These are phyloP conservation scores for Desmodesmus armatus DNA, from an alignment of 139 green algal genomes.

Conservation along the genomic window DNA sequence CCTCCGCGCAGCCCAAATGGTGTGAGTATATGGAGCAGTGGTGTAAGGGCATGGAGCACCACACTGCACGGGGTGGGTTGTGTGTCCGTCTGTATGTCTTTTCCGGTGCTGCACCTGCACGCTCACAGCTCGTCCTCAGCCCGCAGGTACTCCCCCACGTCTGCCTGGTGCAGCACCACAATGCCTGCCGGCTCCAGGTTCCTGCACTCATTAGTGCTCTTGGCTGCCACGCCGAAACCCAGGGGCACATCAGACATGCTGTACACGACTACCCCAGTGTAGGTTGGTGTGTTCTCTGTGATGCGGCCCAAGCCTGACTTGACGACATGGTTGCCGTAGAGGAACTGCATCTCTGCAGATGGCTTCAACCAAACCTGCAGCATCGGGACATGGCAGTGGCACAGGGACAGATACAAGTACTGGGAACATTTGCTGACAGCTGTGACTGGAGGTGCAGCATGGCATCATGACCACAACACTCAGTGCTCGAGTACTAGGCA, in stretches of 20 bases:
- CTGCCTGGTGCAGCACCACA: constrained; percentile 95
- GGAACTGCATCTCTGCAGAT: constrained; percentile 96
- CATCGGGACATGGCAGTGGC: neutral
- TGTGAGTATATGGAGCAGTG: no score
- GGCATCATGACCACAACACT: neutral
- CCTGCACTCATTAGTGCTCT: constrained; percentile 93
- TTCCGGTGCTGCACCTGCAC: no score
- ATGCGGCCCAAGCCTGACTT: constrained; percentile 98
- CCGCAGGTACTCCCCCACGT: constrained; percentile 90
- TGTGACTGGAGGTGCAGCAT: neutral
- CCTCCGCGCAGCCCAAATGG: no score
- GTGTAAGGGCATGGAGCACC: no score
- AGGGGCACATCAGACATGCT: constrained; percentile 94
- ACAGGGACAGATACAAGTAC: neutral
- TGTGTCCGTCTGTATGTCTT: no score
- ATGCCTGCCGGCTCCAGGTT: constrained; percentile 92
- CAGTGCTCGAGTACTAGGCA: neutral
- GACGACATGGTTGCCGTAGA: constrained; percentile 99
- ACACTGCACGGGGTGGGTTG: no score
- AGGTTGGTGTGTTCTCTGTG: constrained; percentile 94
- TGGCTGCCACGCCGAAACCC: constrained; percentile 95
- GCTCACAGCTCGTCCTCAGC: constrained; percentile 78
- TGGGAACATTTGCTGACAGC: neutral
- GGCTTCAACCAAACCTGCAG: constrained; percentile 98
- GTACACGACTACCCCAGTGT: constrained; percentile 88